phyloP scores from a whole-genome alignment of 1,284 basidiomycete species.

The Moesziomyces sp. region DNA sequence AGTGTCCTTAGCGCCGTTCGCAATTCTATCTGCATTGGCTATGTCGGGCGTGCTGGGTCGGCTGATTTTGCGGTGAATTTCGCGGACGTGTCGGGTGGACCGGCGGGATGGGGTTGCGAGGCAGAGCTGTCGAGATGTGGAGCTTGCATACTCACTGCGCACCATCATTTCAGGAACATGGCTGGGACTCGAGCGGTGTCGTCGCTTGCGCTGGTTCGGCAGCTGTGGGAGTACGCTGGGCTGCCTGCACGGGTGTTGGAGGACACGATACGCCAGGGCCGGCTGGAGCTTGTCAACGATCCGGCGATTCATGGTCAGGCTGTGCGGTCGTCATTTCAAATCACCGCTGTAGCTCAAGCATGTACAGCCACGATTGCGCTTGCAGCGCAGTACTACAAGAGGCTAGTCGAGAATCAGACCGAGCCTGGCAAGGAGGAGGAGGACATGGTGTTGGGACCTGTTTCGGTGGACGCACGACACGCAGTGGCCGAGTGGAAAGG shows the following conservation, averaged over 20 bases:
- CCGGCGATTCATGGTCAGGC: conserved; percentile 8
- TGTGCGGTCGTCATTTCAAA: conserved; percentile 19
- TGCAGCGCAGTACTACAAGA: conserved; percentile 3
- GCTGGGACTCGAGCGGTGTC: background rate
- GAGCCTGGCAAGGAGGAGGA: background rate
- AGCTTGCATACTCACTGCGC: background rate
- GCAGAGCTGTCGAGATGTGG: background rate
- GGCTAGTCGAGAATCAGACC: background rate
- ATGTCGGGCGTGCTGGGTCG: background rate
- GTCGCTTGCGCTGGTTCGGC: conserved; percentile 5
- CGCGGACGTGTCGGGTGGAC: background rate
- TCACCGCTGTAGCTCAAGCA: conserved; percentile 34
- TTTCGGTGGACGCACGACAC: conserved; percentile 24
- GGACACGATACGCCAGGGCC: conserved; percentile 9
- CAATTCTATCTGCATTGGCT: background rate
- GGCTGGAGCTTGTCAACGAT: conserved; percentile 7
- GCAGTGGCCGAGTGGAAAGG: conserved; percentile 26
- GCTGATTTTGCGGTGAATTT: background rate
- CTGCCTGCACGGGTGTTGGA: conserved; percentile 8
- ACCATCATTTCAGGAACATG: background rate
- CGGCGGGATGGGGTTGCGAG: background rate
- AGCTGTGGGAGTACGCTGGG: conserved; percentile 20
- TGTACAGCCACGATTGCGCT: conserved; percentile 10
- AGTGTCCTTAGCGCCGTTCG: background rate
- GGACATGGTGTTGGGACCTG: conserved; percentile 9